phyloP scores from a whole-genome alignment of 768 basidiomycete genomes.

The Leccinum olivaceopallidum region DNA sequence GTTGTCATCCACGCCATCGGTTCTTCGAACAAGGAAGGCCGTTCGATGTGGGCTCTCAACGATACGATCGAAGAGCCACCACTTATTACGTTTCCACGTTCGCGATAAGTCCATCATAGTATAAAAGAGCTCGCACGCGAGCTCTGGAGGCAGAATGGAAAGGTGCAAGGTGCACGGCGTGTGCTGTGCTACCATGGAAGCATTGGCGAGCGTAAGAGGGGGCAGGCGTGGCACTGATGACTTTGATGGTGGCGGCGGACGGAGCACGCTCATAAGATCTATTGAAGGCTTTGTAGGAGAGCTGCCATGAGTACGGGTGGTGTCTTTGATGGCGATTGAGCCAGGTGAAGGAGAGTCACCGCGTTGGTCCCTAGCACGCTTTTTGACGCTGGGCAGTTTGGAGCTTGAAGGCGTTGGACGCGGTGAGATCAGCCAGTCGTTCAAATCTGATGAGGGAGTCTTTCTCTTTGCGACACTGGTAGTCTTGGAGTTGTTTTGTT shows the following conservation, averaged over 20 bases:
- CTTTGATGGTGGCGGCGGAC: constrained; percentile 45
- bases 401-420: constrained; percentile 23
- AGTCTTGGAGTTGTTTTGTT: constrained; percentile 18
- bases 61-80: constrained; percentile 82
- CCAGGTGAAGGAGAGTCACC: constrained; percentile 1
- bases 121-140: constrained; percentile 76
- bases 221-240: constrained; percentile 39
- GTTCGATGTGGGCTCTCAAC: constrained; percentile 88
- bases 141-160: constrained; percentile 67
- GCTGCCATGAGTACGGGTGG: constrained; percentile 11
- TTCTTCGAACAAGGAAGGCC: constrained; percentile 67
- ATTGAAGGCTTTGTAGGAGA: constrained; percentile 34
- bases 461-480: constrained; percentile 42
- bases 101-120: constrained; percentile 63
- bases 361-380: constrained; percentile 8
- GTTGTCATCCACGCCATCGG: constrained; percentile 43
- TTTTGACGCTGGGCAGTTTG: constrained; percentile 23
- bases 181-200: constrained; percentile 63
- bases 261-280: constrained; percentile 59
- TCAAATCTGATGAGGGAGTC: constrained; percentile 46
- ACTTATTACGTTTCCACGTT: constrained; percentile 71
- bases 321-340: constrained; percentile 18
- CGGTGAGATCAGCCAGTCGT: constrained; percentile 49
- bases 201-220: constrained; percentile 64
- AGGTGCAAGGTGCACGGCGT: constrained; percentile 76